Evolutionary conservation across 116 monocot species (phyloP), one percentile per base, ranked within the genome.

Genomic region (Cymodocea nodosa): DNA sequence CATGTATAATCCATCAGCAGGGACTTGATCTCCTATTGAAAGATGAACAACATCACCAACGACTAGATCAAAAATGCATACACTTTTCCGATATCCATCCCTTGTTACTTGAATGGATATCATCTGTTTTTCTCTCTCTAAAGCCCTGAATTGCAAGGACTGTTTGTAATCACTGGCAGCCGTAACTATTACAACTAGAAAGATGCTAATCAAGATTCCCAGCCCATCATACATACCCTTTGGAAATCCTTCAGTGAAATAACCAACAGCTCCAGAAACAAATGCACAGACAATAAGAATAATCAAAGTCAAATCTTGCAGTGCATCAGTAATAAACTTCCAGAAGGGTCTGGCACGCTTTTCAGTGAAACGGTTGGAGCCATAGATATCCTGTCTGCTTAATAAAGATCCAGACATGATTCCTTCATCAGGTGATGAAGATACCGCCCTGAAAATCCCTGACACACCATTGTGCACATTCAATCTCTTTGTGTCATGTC

Each of bases 41-140:
- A 89, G 67, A 70, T 84, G 82, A 55, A 89, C 88, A 37, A 89
- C 69, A 65, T 89, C 89, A 20, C 89, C 89, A 56, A 78, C 78
- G 50, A 89, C 77, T 35, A 89, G 55, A 30, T 89, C 85, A 75
- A 79, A 84, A 25, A 89, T 84, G 4, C 70, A 82, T 16, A 89
- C 52, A 62, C 77, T 89, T 66, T 89, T 82, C 58, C 89, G 70
- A 58, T 50, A 80, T 24, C 84, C 82, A 70, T 77, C 77, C 57
- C 89, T 77, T 5, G 84, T 82, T 8, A 89, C 89, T 60, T 89
- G 89, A 65, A 89, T 69, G 30, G 66, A 68, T 62, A 89, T 84
- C 75, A 84, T 89, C 61, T 89, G 82, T 69, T 84, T 89, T 77
- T 84, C 85, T 64, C 75, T 84, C 16, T 89, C 89, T 59, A 84